These are phyloP conservation scores for Aspergillus campestris DNA, from an alignment of 495 filamentous ascomycete genomes.

Conservation along the genomic window DNA sequence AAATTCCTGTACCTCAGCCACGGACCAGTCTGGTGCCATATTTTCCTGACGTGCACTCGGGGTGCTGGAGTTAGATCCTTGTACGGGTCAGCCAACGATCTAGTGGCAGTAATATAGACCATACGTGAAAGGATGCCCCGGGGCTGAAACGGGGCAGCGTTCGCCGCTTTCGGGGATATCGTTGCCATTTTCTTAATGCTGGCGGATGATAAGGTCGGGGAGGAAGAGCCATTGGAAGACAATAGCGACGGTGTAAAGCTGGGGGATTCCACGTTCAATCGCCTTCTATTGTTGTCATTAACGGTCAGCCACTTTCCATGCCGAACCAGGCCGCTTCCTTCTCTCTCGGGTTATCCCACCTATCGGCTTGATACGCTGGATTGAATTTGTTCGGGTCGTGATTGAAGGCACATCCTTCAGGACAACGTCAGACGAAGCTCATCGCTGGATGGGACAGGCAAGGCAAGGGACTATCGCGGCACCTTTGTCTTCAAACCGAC, in stretches of 20 bases:
- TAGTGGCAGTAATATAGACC: background rate
- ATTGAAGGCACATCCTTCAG: constrained; percentile 74
- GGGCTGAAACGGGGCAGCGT: constrained; percentile 88
- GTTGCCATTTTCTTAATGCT: constrained; percentile 51
- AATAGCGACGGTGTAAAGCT: constrained; percentile 76
- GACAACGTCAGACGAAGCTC: constrained; percentile 19
- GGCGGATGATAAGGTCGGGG: constrained; percentile 20
- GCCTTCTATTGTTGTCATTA: constrained; percentile 53
- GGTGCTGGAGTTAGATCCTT: constrained; percentile 37
- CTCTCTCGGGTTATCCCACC: constrained; percentile 30
- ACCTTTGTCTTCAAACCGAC: constrained; percentile 83
- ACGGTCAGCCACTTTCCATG: constrained; percentile 7
- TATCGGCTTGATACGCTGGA: constrained; percentile 46
- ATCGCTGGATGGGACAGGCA: background rate
- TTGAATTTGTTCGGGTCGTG: constrained; percentile 64
- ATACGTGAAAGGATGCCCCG: constrained; percentile 38
- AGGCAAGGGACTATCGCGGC: constrained; percentile 5
- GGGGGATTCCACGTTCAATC: constrained; percentile 91
- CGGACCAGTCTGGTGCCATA: constrained; percentile 45
- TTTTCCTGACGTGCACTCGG: constrained; percentile 45
- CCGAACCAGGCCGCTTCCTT: background rate
- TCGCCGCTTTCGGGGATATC: constrained; percentile 81
- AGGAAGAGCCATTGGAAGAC: constrained; percentile 36
- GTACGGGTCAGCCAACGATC: constrained; percentile 19
- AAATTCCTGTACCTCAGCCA: constrained; percentile 65